Evolutionary conservation across 371 early-diverging fungal genomes (phyloP), one percentile per base, ranked within the genome.

Genomic region (Astathelohania contejeani): DNA sequence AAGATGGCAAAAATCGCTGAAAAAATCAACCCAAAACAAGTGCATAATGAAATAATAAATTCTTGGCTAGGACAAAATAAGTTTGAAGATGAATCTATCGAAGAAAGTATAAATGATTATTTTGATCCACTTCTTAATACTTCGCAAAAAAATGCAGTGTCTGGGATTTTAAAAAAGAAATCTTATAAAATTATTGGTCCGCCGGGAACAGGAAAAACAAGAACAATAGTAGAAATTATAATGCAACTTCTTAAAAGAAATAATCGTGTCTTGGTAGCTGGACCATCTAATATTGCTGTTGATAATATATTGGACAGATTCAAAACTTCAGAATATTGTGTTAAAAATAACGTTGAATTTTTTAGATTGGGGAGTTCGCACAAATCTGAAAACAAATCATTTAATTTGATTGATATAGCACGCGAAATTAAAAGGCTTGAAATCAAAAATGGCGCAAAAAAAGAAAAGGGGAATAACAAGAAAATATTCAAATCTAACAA

Each of bases 171-270:
- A 20, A 27, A 27, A 3, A 47, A 28, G 0, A 40, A 9, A 22
- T 50, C 63, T 0, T 60, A 52, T 40, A 56, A 63, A 39, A 70
- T 70, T 14, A 43, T 60, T 10, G 71, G 71, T 10, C 71, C 71
- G 14, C 71, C 71, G 0, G 94, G 96, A 0, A 90, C 90, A 3
- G 92, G 92, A 16, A 92, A 92, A 70, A 90, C 94, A 0, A 80
- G 82, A 60, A 88, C 88, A 1, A 62, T 89, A 3, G 80, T 88
- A 1, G 87, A 87, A 65, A 78, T 90, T 20, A 79, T 90, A 29
- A 78, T 81, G 20, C 86, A 86, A 62, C 68, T 89, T 24, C 74
- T 82, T 0, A 61, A 70, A 3, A 74, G 76, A 16, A 77, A 79
- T 18, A 74, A 80, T 26, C 73, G 80, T 0, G 79, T 93, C 0